These are phyloP conservation scores for Puccinia horiana DNA, from an alignment of 1,284 basidiomycete species.

Conservation along the genomic window DNA sequence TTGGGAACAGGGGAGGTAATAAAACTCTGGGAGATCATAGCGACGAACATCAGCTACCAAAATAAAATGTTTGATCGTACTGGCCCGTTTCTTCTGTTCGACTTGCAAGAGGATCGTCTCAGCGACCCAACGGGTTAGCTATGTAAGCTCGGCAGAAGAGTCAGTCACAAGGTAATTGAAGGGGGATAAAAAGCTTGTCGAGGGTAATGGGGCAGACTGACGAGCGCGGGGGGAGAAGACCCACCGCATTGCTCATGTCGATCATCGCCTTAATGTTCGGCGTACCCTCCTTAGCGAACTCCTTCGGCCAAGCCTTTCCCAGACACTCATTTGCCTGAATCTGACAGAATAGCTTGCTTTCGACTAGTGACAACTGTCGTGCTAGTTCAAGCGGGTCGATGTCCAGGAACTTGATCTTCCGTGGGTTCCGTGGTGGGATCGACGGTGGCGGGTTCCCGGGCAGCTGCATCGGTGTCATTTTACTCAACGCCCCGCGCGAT, in stretches of 20 bases:
- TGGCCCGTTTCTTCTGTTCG: slow-evolving; percentile 80
- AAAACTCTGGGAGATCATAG: not conserved
- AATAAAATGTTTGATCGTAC: slow-evolving; percentile 86
- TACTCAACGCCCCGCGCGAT: slow-evolving; percentile 27
- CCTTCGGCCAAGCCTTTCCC: slow-evolving; percentile 61
- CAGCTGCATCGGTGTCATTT: slow-evolving; percentile 55
- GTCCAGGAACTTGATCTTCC: slow-evolving; percentile 80
- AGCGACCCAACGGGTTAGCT: slow-evolving; percentile 84
- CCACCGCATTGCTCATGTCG: slow-evolving; percentile 84
- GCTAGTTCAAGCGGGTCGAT: slow-evolving; percentile 88
- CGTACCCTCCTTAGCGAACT: slow-evolving; percentile 53
- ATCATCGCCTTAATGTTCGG: slow-evolving; percentile 88
- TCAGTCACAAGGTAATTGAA: not conserved
- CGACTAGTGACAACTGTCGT: slow-evolving; percentile 89
- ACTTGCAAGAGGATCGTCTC: slow-evolving; percentile 81
- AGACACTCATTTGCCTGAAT: slow-evolving; percentile 91
- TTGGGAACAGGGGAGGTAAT: not conserved
- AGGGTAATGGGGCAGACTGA: not conserved
- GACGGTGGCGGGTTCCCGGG: slow-evolving; percentile 66
- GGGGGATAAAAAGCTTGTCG: not conserved
- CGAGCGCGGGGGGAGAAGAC: slow-evolving; percentile 53
- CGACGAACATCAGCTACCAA: slow-evolving; percentile 82
- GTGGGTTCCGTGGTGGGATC: slow-evolving; percentile 72
- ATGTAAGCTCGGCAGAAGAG: not conserved
- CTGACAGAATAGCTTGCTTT: slow-evolving; percentile 80